phyloP scores from a whole-genome alignment of 169 alveolate genomes.

The Blepharisma undulans region DNA sequence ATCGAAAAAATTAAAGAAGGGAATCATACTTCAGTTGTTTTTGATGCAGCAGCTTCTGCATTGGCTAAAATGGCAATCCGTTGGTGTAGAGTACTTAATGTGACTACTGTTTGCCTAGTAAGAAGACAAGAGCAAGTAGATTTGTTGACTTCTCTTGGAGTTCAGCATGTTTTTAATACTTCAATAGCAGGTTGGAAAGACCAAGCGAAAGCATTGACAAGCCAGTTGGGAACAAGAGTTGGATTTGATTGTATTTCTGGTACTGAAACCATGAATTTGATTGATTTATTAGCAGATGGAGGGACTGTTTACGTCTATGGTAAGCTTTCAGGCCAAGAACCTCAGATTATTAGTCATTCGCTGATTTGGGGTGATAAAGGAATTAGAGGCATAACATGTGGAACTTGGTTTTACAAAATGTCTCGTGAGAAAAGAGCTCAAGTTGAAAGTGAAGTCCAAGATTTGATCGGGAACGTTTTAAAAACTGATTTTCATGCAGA shows the following conservation, averaged over 20 bases:
- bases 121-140: constrained; percentile 23
- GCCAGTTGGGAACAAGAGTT: background rate
- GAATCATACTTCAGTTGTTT: background rate
- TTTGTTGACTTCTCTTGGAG: background rate
- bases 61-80: background rate
- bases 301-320: constrained; percentile 7
- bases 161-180: background rate
- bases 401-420: background rate
- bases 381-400: background rate
- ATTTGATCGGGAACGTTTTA: background rate
- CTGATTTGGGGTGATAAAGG: background rate
- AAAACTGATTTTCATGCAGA: background rate
- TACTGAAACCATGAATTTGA: background rate
- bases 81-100: background rate
- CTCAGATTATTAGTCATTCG: background rate
- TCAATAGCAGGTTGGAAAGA: background rate
- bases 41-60: background rate
- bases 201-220: background rate
- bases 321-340: background rate
- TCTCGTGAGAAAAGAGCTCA: background rate
- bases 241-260: constrained; percentile 3
- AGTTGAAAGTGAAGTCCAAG: background rate
- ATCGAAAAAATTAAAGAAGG: background rate
- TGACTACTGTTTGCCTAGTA: background rate
- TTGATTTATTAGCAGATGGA: background rate